These are phyloP conservation scores for Cadophora malorum DNA, from an alignment of 2,329 filamentous ascomycete species.

Conservation along the genomic window DNA sequence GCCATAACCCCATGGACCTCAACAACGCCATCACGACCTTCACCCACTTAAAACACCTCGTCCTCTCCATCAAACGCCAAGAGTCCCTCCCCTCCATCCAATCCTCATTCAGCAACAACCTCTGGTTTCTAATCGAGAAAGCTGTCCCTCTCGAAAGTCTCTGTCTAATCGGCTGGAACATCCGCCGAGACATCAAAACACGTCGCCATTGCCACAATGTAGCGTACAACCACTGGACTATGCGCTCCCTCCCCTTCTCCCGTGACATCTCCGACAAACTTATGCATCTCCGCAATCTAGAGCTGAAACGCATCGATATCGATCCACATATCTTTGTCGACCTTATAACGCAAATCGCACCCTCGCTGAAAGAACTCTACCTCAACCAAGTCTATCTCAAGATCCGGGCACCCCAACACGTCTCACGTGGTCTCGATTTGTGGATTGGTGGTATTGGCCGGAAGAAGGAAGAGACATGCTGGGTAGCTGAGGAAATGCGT, in stretches of 20 bases:
- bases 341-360: constrained; percentile 39
- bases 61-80: constrained; percentile 55
- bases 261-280: constrained; percentile 27
- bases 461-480: constrained; percentile 31
- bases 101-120: constrained; percentile 51
- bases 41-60: constrained; percentile 51
- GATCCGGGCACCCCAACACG: constrained; percentile 33
- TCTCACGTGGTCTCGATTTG: constrained; percentile 31
- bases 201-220: constrained; percentile 32
- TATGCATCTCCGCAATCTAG: constrained; percentile 39
- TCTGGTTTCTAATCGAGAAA: constrained; percentile 58
- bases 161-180: constrained; percentile 53
- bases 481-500: constrained; percentile 43
- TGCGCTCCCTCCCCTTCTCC: constrained; percentile 43
- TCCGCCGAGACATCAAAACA: constrained; percentile 36
- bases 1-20: constrained; percentile 58
- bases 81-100: constrained; percentile 48
- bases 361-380: constrained; percentile 44
- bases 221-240: constrained; percentile 38
- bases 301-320: constrained; percentile 45
- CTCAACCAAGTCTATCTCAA: constrained; percentile 45
- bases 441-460: constrained; percentile 42
- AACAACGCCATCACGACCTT: constrained; percentile 55
- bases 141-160: constrained; percentile 54
- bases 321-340: constrained; percentile 37